phyloP scores from a whole-genome alignment of 768 basidiomycete genomes.

The Lepiota brunneoincarnata region DNA sequence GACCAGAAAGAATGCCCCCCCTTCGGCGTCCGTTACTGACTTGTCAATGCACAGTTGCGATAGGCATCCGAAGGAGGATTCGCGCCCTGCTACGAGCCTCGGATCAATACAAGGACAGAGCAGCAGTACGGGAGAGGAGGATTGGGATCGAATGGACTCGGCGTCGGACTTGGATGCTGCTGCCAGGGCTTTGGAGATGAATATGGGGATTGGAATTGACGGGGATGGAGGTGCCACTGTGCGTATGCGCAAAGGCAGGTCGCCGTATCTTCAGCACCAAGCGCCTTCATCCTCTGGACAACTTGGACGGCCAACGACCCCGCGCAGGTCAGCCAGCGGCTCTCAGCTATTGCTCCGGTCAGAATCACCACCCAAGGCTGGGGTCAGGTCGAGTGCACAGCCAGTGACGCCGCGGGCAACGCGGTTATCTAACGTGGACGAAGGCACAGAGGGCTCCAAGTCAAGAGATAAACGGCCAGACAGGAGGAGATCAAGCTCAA shows the following conservation, averaged over 20 bases:
- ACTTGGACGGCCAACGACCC: constrained; percentile 32
- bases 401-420: constrained; percentile 39
- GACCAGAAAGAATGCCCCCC: constrained; percentile 31
- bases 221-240: constrained; percentile 23
- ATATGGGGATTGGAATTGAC: constrained; percentile 19
- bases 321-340: constrained; percentile 42
- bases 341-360: constrained; percentile 47
- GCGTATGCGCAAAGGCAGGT: constrained; percentile 15
- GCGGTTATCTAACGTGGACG: constrained; percentile 73
- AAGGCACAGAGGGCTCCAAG: constrained; percentile 38
- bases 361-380: constrained; percentile 22
- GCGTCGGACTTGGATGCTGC: constrained; percentile 57
- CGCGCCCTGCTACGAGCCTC: neutral
- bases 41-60: constrained; percentile 3
- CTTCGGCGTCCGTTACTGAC: constrained; percentile 16
- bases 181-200: constrained; percentile 26
- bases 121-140: constrained; percentile 49
- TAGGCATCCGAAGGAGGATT: neutral
- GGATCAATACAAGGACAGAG: neutral
- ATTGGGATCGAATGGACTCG: constrained; percentile 81
- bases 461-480: constrained; percentile 1
- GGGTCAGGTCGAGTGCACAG: no score
- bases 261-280: constrained; percentile 19
- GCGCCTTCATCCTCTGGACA: constrained; percentile 2
- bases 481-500: constrained; percentile 29